A percentile compares a stretch with the other conserved stretches of the same genome.
These are phyloP conservation scores for Taphrina communis DNA, from an alignment of 1,139 yeast genomes.

Conservation along the genomic window DNA sequence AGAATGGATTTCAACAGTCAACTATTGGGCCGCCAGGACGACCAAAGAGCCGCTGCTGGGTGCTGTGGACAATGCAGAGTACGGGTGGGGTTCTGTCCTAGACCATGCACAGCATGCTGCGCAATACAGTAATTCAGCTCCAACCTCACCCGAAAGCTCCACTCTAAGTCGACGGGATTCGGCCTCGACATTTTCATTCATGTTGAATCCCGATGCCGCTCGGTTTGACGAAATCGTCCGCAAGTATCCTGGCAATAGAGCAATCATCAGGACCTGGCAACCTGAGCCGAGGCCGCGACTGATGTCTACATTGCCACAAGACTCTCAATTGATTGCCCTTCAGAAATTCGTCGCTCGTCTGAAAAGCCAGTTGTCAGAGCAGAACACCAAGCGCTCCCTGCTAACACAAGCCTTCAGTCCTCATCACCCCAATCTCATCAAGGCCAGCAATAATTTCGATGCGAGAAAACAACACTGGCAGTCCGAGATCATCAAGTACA, in stretches of 20 bases:
- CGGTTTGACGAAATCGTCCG: neutral
- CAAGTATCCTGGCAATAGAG: slow-evolving; percentile 48
- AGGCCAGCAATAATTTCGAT: slow-evolving; percentile 52
- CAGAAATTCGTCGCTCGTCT: slow-evolving; percentile 47
- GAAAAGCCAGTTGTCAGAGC: slow-evolving; percentile 48
- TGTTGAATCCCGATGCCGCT: slow-evolving; percentile 4
- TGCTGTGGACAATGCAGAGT: slow-evolving; percentile 74
- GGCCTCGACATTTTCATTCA: neutral
- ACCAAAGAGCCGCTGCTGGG: slow-evolving; percentile 74
- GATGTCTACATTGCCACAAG: slow-evolving; percentile 48
- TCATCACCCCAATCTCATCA: slow-evolving; percentile 47
- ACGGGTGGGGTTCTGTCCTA: slow-evolving; percentile 68
- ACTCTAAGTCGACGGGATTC: slow-evolving; percentile 1
- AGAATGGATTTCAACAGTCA: slow-evolving; percentile 76
- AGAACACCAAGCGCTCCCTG: slow-evolving; percentile 47
- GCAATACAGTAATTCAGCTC: neutral
- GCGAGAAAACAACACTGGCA: slow-evolving; percentile 49
- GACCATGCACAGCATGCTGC: slow-evolving; percentile 16
- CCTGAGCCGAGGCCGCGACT: slow-evolving; percentile 50
- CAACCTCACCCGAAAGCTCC: neutral
- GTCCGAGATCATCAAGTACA: slow-evolving; percentile 51
- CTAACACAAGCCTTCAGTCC: slow-evolving; percentile 49
- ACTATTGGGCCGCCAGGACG: slow-evolving; percentile 87
- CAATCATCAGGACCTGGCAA: slow-evolving; percentile 50
- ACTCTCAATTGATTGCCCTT: slow-evolving; percentile 49